These are phyloP conservation scores for Cicer pinnatifidum DNA, from an alignment of 306 rosid species.

Conservation along the genomic window DNA sequence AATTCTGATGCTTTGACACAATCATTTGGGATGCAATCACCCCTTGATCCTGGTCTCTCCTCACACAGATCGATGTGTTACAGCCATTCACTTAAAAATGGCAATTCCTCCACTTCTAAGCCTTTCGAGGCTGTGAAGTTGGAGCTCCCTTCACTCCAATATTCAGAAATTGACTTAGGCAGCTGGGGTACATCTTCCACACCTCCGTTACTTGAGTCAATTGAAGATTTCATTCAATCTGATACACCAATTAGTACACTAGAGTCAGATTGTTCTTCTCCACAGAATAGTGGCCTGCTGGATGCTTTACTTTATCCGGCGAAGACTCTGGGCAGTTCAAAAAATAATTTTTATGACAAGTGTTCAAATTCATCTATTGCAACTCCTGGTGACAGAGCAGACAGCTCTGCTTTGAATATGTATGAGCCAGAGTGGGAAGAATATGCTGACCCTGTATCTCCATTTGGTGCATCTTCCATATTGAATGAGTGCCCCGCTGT, in stretches of 20 bases:
- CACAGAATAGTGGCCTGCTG: slow-evolving; percentile 82
- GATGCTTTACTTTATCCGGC: slow-evolving; percentile 80
- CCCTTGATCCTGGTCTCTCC: slow-evolving; percentile 62
- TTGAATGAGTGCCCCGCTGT: slow-evolving; percentile 64
- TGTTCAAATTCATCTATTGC: slow-evolving; percentile 73
- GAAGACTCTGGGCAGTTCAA: slow-evolving; percentile 58
- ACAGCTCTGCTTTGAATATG: slow-evolving; percentile 59
- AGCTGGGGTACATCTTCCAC: slow-evolving; percentile 76
- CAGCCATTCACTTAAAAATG: slow-evolving; percentile 89
- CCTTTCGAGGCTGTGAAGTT: slow-evolving; percentile 80
- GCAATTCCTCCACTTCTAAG: slow-evolving; percentile 89
- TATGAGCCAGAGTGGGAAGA: slow-evolving; percentile 70
- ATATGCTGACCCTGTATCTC: slow-evolving; percentile 62
- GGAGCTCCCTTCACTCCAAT: slow-evolving; percentile 99
- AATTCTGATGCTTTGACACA: slow-evolving; percentile 53
- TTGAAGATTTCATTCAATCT: slow-evolving; percentile 73
- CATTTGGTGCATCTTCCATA: slow-evolving; percentile 67
- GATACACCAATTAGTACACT: slow-evolving; percentile 57
- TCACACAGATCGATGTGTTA: slow-evolving; percentile 55
- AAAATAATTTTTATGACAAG: slow-evolving; percentile 64
- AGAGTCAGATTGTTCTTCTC: slow-evolving; percentile 71
- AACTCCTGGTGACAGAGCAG: slow-evolving; percentile 64
- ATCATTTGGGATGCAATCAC: slow-evolving; percentile 58
- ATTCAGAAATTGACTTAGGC: slow-evolving; percentile 83
- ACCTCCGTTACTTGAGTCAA: slow-evolving; percentile 67